Base-by-base conservation (phyloP, 2,329 filamentous ascomycete species). In the Aureobasidium namibiae region DNA sequence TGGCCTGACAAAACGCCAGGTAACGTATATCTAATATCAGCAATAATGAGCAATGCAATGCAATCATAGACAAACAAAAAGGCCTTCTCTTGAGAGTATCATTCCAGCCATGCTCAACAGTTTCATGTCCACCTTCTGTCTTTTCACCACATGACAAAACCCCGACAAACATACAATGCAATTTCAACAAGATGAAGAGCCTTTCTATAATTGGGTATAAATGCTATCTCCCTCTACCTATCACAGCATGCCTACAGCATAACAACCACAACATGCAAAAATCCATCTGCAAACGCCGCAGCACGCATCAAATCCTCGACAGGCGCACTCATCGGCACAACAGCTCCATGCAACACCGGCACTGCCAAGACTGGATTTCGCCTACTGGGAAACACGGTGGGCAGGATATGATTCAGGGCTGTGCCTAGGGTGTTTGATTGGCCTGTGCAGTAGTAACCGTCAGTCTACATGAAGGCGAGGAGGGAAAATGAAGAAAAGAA, bases 261-360 rank as follows among this genome's bases (percentile, higher is more conserved):
- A 29, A 86, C 80, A 5, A 96, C 82, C 56, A 90, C 88, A 42
- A 96, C 74, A 72, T 90, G 90, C 26, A 96, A 73, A 87, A 92
- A 99, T 0, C 94, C 94, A 74, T 99, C 94, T 0, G 90, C 85
- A 76, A 96, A 97, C 1, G 90, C 85, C 4, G 89, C 88, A 67
- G 88, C 87, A 60, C 85, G 82, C 74, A 94, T 88, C 60, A 99
- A 72, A 48, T 96, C 92, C 68, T 90, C 88, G 18, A 99, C 73
- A 24, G 86, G 86, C 1, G 91, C 88, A 61, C 78, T 75, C 76
- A 97, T 88, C 1, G 94, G 92, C 61, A 96, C 82, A 0, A 85
- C 81, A 1, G 86, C 89, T 1, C 94, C 94, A 75, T 99, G 94
- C 67, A 97, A 74, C 7, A 97, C 81, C 1, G 89, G 88, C 61